phyloP scores from a whole-genome alignment of 2,329 filamentous ascomycete genomes.

The Monosporascus sp. region DNA sequence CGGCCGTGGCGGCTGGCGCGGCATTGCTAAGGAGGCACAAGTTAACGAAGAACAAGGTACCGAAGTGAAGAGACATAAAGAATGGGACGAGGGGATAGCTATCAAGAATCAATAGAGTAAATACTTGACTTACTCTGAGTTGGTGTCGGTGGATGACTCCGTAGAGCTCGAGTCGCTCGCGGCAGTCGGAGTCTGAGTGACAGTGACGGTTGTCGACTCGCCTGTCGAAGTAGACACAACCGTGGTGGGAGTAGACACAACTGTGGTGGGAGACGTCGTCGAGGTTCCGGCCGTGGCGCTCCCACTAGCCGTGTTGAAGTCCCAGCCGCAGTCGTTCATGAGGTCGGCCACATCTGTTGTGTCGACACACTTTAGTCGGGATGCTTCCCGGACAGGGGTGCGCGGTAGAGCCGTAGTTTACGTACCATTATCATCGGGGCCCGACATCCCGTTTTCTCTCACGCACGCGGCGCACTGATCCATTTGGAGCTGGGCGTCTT shows the following conservation, averaged over 20 bases:
- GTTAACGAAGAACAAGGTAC: no score
- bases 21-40: no score
- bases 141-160: background rate
- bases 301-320: conserved; percentile 8
- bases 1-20: no score
- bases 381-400: background rate
- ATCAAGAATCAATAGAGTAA: background rate
- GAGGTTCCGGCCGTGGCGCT: background rate
- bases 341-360: conserved; percentile 12
- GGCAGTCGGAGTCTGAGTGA: background rate
- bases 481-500: conserved; percentile 5
- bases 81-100: no score
- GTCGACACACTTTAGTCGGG: no score
- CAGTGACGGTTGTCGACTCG: background rate
- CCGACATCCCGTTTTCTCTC: conserved; percentile 6
- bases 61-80: no score
- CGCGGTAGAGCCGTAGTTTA: background rate
- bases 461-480: conserved; percentile 15
- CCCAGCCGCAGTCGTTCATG: conserved; percentile 17
- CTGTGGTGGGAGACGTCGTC: background rate
- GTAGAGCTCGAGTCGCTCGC: background rate
- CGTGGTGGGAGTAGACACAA: background rate
- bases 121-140: background rate
- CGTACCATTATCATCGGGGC: conserved; percentile 11
- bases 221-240: background rate